Base-by-base conservation (phyloP, 257 asterid species). In the Verbascum thapsus region DNA sequence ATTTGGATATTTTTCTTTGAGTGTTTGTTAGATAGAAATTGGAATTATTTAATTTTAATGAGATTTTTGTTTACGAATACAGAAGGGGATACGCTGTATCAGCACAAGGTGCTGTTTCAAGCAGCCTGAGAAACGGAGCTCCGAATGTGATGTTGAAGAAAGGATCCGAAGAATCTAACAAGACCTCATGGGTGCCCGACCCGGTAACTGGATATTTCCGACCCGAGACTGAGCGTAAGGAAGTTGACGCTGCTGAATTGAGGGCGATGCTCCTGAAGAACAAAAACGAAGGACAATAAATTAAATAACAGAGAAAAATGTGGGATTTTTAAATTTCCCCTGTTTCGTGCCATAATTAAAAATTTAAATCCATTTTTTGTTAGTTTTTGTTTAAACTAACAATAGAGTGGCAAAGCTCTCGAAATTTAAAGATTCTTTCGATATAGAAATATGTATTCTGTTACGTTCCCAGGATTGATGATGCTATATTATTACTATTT, bases 111-210 rank as follows among this genome's bases (percentile, higher is more conserved):
- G 65, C 17, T 8, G 71, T 54, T 3, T 43, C 83, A 8, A 49
- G 53, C 74, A 12, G 43, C 51, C 76, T 16, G 30, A 51, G 30
- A 39, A 37, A 19, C 49, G 82, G 80, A 13, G 75, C 74, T 34
- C 72, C 84, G 70, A 81, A 23, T 5, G 49, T 74, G 74, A 65
- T 76, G 83, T 13, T 81, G 70, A 75, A 78, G 80, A 76, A 68
- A 55, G 79, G 71, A 9, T 16, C 74, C 23, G 82, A 80, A 7
- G 82, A 75, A 11, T 3, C 71, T 6, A 57, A 26, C 35, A 72
- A 75, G 72, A 63, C 68, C 10, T 47, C 85, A 17, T 82, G 88
- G 92, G 85, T 72, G 57, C 92, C 92, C 59, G 88, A 85, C 75
- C 88, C 92, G 53, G 77, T 63, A 0, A 85, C 92, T 41, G 92